Percentiles rank a stretch among this genome's conserved stretches.
Evolutionary conservation across 495 filamentous ascomycete species (phyloP).

Genomic region (Penicillium macrosclerotiorum): DNA sequence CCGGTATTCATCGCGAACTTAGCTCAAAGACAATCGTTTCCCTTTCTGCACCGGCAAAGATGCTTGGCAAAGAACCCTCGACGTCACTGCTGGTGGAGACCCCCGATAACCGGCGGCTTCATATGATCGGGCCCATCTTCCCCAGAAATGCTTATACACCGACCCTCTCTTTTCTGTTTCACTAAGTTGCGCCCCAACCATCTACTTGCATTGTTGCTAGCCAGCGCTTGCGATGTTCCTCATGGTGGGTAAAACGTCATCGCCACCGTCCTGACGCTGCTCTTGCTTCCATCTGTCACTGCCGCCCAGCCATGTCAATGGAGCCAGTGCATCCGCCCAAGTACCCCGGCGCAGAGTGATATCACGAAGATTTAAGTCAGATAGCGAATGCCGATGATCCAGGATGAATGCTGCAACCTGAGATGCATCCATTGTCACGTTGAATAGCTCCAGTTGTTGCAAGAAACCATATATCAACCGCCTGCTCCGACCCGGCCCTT

Average conservation of each 20-base stretch:
- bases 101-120: slow-evolving; percentile 35
- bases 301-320: slow-evolving; percentile 56
- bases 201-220: too few relatives aligned
- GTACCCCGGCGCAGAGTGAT: slow-evolving; percentile 60
- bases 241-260: slow-evolving; percentile 33
- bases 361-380: slow-evolving; percentile 71
- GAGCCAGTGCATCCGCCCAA: slow-evolving; percentile 74
- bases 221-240: too few relatives aligned
- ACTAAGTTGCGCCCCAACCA: slow-evolving; percentile 23
- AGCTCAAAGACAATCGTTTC: slow-evolving; percentile 12
- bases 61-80: not conserved
- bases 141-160: slow-evolving; percentile 35
- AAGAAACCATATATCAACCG: slow-evolving; percentile 58
- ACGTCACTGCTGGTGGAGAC: slow-evolving; percentile 38
- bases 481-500: not conserved
- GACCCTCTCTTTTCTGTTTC: too few relatives aligned
- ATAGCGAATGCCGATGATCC: slow-evolving; percentile 58
- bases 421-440: slow-evolving; percentile 61
- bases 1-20: slow-evolving; percentile 22
- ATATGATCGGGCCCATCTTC: slow-evolving; percentile 42
- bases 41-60: slow-evolving; percentile 12
- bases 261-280: slow-evolving; percentile 33
- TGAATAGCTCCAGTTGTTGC: slow-evolving; percentile 62
- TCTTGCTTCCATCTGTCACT: slow-evolving; percentile 49
- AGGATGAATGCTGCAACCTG: slow-evolving; percentile 63